A percentile compares a stretch with the other conserved stretches of the same genome.
These are phyloP conservation scores for Wickerhamomyces queroliae DNA, from an alignment of 805 yeast species.

Conservation along the genomic window DNA sequence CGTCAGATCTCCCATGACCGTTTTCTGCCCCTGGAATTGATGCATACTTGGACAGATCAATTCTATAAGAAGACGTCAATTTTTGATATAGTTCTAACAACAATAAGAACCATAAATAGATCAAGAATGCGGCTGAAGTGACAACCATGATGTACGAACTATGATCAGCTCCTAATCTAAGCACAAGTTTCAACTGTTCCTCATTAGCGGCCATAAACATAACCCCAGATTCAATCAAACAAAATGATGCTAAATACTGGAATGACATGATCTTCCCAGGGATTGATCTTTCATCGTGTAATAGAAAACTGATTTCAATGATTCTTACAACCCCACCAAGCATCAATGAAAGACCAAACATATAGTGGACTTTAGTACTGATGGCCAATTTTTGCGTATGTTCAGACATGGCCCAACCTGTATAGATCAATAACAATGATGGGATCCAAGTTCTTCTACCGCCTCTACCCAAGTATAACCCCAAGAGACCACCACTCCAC, in stretches of 20 bases:
- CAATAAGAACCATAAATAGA: slow-evolving; percentile 61
- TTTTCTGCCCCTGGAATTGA: slow-evolving; percentile 3
- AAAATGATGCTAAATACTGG: slow-evolving; percentile 84
- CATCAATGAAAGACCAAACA: slow-evolving; percentile 81
- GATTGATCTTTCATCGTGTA: slow-evolving; percentile 49
- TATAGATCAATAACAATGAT: slow-evolving; percentile 71
- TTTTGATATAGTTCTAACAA: slow-evolving; percentile 52
- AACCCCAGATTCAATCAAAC: slow-evolving; percentile 71
- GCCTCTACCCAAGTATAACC: slow-evolving; percentile 67
- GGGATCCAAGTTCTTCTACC: slow-evolving; percentile 74
- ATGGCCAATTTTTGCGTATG: slow-evolving; percentile 73
- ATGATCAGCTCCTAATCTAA: slow-evolving; percentile 76
- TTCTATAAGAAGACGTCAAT: slow-evolving; percentile 18
- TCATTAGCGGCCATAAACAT: slow-evolving; percentile 91
- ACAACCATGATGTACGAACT: slow-evolving; percentile 74
- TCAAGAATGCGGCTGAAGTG: slow-evolving; percentile 65
- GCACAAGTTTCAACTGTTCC: slow-evolving; percentile 71
- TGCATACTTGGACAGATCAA: slow-evolving; percentile 8
- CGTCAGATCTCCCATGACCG: slow-evolving; percentile 4
- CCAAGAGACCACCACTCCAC: slow-evolving; percentile 93
- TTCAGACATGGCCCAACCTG: slow-evolving; percentile 94
- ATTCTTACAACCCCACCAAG: slow-evolving; percentile 72
- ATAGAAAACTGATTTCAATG: slow-evolving; percentile 72
- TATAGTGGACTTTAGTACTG: slow-evolving; percentile 81
- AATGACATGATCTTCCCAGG: slow-evolving; percentile 53